These are phyloP conservation scores for Raphidocelis subcapitata DNA, from an alignment of 139 green algal genomes.

Conservation along the genomic window DNA sequence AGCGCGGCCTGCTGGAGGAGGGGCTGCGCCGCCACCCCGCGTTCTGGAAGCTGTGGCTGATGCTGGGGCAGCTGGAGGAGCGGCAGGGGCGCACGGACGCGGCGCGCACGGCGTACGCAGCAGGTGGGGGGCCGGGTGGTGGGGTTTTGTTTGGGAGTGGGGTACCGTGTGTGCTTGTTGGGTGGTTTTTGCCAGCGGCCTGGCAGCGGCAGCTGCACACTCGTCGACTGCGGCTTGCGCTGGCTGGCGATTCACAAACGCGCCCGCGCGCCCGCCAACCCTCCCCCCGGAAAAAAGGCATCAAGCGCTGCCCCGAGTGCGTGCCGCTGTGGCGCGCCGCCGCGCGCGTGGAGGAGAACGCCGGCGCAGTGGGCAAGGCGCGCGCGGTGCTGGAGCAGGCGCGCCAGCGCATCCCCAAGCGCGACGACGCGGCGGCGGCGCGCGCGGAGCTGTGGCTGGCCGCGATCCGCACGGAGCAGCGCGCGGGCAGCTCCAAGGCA, in stretches of 20 bases:
- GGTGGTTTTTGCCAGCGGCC: too few species aligned
- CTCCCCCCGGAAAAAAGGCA: too few species aligned
- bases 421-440: conserved; percentile 17
- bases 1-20: conserved; percentile 70
- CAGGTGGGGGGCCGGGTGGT: too few species aligned
- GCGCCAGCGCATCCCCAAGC: conserved; percentile 82
- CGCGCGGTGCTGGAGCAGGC: conserved; percentile 77
- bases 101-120: conserved; percentile 51
- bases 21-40: conserved; percentile 73
- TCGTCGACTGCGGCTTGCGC: too few species aligned
- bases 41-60: conserved; percentile 93
- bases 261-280: too few species aligned
- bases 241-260: too few species aligned
- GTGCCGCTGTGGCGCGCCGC: conserved; percentile 73
- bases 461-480: conserved; percentile 84
- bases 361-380: conserved; percentile 65
- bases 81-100: conserved; percentile 48
- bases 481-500: conserved; percentile 67
- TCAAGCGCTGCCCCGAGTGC: conserved; percentile 60
- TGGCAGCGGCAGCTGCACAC: too few species aligned
- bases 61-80: conserved; percentile 93
- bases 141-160: too few species aligned
- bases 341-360: conserved; percentile 79
- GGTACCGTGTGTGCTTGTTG: too few species aligned
- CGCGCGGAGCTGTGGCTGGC: conserved; percentile 85